These are phyloP conservation scores for Didymosphaeria variabile DNA, from an alignment of 2,329 filamentous ascomycete species.

Conservation along the genomic window DNA sequence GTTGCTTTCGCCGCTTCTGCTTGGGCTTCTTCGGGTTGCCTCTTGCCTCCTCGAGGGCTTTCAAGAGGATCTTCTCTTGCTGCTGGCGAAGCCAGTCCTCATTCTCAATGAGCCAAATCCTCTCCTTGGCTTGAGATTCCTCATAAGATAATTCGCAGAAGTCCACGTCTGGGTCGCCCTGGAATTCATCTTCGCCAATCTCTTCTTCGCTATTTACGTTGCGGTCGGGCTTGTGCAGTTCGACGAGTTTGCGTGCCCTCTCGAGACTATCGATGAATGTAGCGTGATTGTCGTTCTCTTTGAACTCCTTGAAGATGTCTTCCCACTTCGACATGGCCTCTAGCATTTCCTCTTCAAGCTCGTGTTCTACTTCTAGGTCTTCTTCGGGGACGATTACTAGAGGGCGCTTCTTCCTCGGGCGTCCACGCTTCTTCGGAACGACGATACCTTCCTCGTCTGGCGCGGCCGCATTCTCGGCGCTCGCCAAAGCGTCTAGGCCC, in stretches of 20 bases:
- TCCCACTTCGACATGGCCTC: slow-evolving; percentile 44
- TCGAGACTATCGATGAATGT: slow-evolving; percentile 37
- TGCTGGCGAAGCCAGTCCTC: slow-evolving; percentile 90
- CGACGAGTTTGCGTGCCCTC: slow-evolving; percentile 40
- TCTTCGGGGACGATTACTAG: slow-evolving; percentile 52
- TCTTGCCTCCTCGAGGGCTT: slow-evolving; percentile 68
- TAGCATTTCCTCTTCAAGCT: slow-evolving; percentile 57
- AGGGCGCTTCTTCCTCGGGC: slow-evolving; percentile 43
- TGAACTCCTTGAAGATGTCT: slow-evolving; percentile 39
- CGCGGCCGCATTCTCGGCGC: slow-evolving; percentile 26
- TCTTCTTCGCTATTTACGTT: slow-evolving; percentile 56
- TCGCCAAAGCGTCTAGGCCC: slow-evolving; percentile 31
- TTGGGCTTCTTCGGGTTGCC: slow-evolving; percentile 61
- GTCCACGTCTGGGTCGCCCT: slow-evolving; percentile 85
- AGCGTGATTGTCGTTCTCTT: slow-evolving; percentile 40
- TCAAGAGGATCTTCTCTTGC: slow-evolving; percentile 82
- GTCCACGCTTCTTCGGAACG: slow-evolving; percentile 49
- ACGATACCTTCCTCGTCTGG: slow-evolving; percentile 33
- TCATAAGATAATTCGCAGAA: slow-evolving; percentile 75
- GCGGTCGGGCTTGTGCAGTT: slow-evolving; percentile 34
- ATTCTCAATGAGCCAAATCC: slow-evolving; percentile 94
- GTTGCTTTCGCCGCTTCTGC: slow-evolving; percentile 48
- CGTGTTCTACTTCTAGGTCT: slow-evolving; percentile 58
- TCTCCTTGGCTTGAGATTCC: slow-evolving; percentile 84
- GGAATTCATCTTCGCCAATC: slow-evolving; percentile 83